Base-by-base conservation (phyloP, 441 rosid genomes). In the Breynia disticha region DNA sequence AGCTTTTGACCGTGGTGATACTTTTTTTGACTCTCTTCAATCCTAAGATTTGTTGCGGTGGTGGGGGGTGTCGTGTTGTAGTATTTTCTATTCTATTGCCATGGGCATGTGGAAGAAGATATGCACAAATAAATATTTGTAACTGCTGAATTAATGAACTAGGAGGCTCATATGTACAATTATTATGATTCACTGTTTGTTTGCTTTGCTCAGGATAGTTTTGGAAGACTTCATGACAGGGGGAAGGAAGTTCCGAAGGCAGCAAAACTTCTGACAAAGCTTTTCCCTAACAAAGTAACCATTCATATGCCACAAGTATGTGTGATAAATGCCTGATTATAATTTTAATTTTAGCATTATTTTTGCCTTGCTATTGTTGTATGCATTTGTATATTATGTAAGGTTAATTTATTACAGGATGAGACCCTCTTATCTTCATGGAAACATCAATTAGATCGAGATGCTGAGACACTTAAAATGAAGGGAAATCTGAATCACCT, bases 211-310 rank as follows among this genome's bases (percentile, higher is more conserved):
- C 93, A 84, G 93, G 93, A 82, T 73, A 79, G 84, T 65, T 82
- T 82, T 70, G 88, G 93, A 65, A 80, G 89, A 67, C 73, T 82
- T 59, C 79, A 78, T 68, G 93, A 82, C 48, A 74, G 84, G 68
- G 93, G 86, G 53, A 84, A 84, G 73, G 93, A 82, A 72, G 80
- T 79, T 61, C 86, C 89, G 1, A 84, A 79, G 74, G 81, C 80
- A 52, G 72, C 84, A 32, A 84, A 81, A 72, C 67, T 73, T 69
- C 69, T 84, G 63, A 63, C 79, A 8, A 84, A 84, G 75, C 86
- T 84, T 69, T 84, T 84, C 66, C 93, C 84, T 2, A 84, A 84
- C 59, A 82, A 82, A 84, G 89, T 84, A 35, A 76, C 76, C 45
- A 78, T 82, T 72, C 86, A 84, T 67, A 67, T 82, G 86, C 93